phyloP scores from a whole-genome alignment of 2,329 filamentous ascomycete genomes.

The Chaetomiaceae sp. region DNA sequence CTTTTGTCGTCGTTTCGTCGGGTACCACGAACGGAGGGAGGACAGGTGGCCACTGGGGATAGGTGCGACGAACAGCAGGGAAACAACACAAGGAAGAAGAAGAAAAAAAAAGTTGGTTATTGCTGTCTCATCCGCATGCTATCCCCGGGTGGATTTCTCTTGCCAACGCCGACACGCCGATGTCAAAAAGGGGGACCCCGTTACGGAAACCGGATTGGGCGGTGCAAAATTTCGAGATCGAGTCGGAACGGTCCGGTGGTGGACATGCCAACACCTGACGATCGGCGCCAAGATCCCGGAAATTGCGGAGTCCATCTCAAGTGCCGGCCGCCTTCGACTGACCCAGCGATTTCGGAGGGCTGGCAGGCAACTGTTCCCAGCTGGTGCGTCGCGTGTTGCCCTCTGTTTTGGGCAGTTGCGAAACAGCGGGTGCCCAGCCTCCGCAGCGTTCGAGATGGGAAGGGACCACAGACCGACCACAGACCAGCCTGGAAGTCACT shows the following conservation, averaged over 20 bases:
- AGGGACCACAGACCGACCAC: no score
- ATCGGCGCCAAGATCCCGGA: conserved; percentile 1
- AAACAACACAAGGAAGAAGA: no score
- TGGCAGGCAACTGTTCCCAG: neutral
- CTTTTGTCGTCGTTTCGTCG: no score
- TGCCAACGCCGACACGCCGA: neutral
- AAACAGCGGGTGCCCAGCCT: neutral
- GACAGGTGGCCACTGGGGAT: neutral
- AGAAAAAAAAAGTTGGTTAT: neutral
- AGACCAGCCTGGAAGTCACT: no score
- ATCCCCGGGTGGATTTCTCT: neutral
- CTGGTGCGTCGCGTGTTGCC: neutral
- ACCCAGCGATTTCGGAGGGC: neutral
- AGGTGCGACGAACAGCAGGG: neutral
- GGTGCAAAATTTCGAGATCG: conserved; percentile 7
- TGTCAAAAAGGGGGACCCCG: neutral
- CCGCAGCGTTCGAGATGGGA: neutral
- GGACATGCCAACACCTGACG: neutral
- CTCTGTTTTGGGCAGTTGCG: neutral
- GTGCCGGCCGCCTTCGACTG: conserved; percentile 7
- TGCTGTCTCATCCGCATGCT: conserved; percentile 1
- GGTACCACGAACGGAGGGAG: neutral
- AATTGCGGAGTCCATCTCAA: conserved; percentile 12
- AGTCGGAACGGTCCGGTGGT: conserved; percentile 4
- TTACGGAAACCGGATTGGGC: neutral